phyloP scores from a whole-genome alignment of 331 rosid genomes.

The Acacia concinna region DNA sequence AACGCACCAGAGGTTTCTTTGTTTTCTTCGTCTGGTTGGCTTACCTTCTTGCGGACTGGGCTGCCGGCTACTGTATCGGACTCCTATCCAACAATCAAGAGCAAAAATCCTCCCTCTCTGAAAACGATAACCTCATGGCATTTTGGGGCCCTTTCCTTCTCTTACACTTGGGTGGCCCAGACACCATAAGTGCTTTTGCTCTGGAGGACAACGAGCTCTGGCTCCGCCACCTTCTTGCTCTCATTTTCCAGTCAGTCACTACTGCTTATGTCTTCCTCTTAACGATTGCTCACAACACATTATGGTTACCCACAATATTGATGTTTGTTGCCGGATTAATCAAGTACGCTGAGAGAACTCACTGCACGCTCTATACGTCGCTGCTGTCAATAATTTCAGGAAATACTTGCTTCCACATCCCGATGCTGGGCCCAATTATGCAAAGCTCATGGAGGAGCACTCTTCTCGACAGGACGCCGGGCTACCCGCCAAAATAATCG shows the following conservation, averaged over 20 bases:
- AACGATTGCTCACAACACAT: neutral
- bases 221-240: neutral
- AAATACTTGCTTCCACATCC: neutral
- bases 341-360: conserved; percentile 2
- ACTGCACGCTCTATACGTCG: neutral
- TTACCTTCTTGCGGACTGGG: conserved; percentile 10
- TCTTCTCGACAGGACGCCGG: neutral
- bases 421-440: neutral
- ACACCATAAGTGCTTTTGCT: conserved; percentile 5
- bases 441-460: conserved; percentile 31
- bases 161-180: conserved; percentile 11
- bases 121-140: conserved; percentile 10
- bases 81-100: neutral
- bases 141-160: conserved; percentile 54
- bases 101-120: neutral
- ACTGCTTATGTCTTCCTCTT: neutral
- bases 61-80: conserved; percentile 28
- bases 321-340: neutral
- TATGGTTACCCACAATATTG: neutral
- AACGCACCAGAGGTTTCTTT: neutral
- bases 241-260: neutral
- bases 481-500: conserved; percentile 8
- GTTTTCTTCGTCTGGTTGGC: neutral
- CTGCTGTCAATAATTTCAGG: neutral
- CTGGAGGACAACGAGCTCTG: conserved; percentile 22